These are phyloP conservation scores for Cladosporium phlei DNA, from an alignment of 2,329 filamentous ascomycete species.

Conservation along the genomic window DNA sequence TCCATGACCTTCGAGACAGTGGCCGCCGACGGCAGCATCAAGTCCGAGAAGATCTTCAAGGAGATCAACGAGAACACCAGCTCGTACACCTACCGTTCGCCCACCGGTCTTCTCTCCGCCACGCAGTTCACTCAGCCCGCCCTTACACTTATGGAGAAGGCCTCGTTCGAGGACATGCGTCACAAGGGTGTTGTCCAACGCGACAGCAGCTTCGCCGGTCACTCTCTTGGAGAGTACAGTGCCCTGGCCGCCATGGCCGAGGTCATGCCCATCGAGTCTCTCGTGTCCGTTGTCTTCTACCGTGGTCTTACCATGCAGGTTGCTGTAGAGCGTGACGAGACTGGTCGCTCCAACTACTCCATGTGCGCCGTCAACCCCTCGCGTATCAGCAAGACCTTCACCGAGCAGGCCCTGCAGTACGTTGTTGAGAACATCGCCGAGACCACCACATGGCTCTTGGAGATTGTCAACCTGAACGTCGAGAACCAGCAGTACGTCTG, in stretches of 20 bases:
- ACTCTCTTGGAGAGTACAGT: conserved; percentile 97
- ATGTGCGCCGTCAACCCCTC: conserved; percentile 99
- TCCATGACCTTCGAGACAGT: conserved; percentile 99
- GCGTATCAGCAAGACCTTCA: conserved; percentile 97
- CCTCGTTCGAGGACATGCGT: conserved; percentile 98
- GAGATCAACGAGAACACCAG: conserved; percentile 88
- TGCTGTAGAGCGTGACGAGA: conserved; percentile 89
- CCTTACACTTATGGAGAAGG: conserved; percentile 98
- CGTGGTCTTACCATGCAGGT: conserved; percentile 99
- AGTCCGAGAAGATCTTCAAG: conserved; percentile 99
- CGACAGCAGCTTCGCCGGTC: conserved; percentile 95
- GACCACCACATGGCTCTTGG: conserved; percentile 88
- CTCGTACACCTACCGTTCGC: conserved; percentile 95
- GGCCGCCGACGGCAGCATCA: conserved; percentile 81
- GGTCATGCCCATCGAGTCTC: conserved; percentile 98
- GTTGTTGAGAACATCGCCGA: conserved; percentile 94
- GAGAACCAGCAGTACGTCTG: conserved; percentile 67
- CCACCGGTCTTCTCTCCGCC: conserved; percentile 87
- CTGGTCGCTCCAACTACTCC: conserved; percentile 92
- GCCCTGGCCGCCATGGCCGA: conserved; percentile 92
- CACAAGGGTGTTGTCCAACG: conserved; percentile 91
- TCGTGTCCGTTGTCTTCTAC: conserved; percentile 99
- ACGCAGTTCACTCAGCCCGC: conserved; percentile 98
- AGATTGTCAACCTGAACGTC: conserved; percentile 95
- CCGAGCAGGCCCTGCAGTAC: conserved; percentile 93